Evolutionary conservation across 345 rosid genomes (phyloP), one percentile per base, ranked within the genome.

Genomic region (Murraya koenigii): DNA sequence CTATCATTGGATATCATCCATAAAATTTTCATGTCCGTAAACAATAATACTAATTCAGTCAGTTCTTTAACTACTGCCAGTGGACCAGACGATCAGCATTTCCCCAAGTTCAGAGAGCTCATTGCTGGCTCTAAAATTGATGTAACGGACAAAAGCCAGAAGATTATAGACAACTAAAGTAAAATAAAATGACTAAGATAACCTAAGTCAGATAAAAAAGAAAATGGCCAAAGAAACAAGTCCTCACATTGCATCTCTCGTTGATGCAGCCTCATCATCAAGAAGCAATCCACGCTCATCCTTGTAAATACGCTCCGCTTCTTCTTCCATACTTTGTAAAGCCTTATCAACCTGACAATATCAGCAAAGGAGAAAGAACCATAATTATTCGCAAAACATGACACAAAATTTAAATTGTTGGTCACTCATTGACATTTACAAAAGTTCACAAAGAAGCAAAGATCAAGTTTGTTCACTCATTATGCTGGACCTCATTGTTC

Each of bases 241-340:
- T 80, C 81, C 97, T 90, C 83, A 96, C 99, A 96, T 94, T 74
- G 97, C 97, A 89, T 96, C 99, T 82, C 99, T 90, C 28, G 95
- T 90, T 69, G 97, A 91, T 65, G 98, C 98, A 74, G 98, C 97
- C 81, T 94, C 99, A 78, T 96, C 99, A 66, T 92, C 94, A 35
- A 96, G 90, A 82, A 96, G 93, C 66, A 87, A 75, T 52, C 88
- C 90, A 33, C 78, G 88, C 85, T 94, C 98, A 56, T 94, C 97
- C 86, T 94, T 96, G 83, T 88, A 96, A 73, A 91, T 92, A 52
- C 89, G 92, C 81, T 96, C 97, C 80, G 98, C 98, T 85, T 94
- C 98, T 82, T 85, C 92, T 85, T 96, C 99, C 77, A 94, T 87
- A 75, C 98, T 96, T 83, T 70, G 90, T 89, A 96, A 85, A 71